Conservation (phyloP, 331 rosid species). For the Pyrus hybrid region DNA sequence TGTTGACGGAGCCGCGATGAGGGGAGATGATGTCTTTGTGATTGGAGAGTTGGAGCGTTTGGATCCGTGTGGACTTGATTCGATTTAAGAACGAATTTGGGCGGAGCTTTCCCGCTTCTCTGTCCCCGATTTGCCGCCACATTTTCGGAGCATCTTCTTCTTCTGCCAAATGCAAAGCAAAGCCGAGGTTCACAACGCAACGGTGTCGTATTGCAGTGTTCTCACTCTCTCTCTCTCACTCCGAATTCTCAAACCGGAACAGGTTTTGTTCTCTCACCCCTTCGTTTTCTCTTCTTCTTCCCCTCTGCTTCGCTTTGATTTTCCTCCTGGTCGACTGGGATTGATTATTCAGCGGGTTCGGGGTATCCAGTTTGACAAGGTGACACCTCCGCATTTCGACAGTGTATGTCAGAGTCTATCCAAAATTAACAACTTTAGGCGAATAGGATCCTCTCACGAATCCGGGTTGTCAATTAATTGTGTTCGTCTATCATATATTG, state of each 20-base stretch:
- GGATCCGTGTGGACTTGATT: conserved; percentile 35
- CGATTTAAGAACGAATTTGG: conserved; percentile 44
- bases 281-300: neutral
- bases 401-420: too few relatives aligned
- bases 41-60: conserved; percentile 39
- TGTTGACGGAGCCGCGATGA: conserved; percentile 47
- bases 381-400: neutral
- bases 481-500: accelerated
- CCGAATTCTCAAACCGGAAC: neutral
- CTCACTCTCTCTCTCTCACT: neutral
- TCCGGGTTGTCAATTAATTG: too few relatives aligned
- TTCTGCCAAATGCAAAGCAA: neutral
- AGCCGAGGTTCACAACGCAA: neutral
- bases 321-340: neutral
- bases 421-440: too few relatives aligned
- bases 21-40: conserved; percentile 45
- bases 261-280: neutral
- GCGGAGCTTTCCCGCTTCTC: conserved; percentile 55
- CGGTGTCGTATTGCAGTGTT: neutral
- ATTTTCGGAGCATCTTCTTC: conserved; percentile 52
- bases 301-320: neutral
- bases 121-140: conserved; percentile 63
- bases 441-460: too few relatives aligned
- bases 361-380: neutral
- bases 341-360: neutral